Evolutionary conservation across 768 basidiomycete genomes (phyloP), one percentile per base, ranked within the genome.

Genomic region (Holtermanniella nyarrowii): DNA sequence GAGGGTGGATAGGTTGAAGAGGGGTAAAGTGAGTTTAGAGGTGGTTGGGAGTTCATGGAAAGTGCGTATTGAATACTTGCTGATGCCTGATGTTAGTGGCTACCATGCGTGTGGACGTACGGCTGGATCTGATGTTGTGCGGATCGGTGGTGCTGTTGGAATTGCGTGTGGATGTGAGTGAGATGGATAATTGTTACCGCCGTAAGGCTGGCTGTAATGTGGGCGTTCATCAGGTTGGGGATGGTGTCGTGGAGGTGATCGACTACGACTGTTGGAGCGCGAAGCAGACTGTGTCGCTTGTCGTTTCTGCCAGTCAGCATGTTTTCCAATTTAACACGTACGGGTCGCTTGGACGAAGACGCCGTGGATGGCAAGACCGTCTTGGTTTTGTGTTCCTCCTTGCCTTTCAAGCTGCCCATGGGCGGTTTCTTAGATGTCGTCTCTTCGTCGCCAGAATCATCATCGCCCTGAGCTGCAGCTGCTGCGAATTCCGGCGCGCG

Each of bases 401-500:
- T 45, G 24, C 49, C 46, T 10, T 25, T 44, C 26, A 27, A 26
- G 5, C 26, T 48, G 12, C 50, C 42, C 7, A 22, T 20, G 18
- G 46, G 12, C 21, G 42, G 27, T 4, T n/a, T 45, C 2, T 39
- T 18, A 2, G 37, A n/a, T 26, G 31, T 43, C 39, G 22, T 62
- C 2, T 66, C 68, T 7, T 68, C 65, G n/a, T 68, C 61, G 16
- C 68, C 69, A 25, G 61, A 58, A 21, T 61, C 63, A 40, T 67
- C 64, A 37, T 71, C 69, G n/a, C 54, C 65, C 23, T 58, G 60
- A 27, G 53, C 48, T 12, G 63, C 63, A 59, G 60, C 61, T 12
- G 67, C 67, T 4, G 66, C 65, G 44, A 69, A 71, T 27, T 71
- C 69, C 14, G 59, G 59, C 10, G 61, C 65, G 40, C 68, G 61